Evolutionary conservation across 2,329 filamentous ascomycete species (phyloP), one percentile per base, ranked within the genome.

Genomic region (Fusarium mangiferae): DNA sequence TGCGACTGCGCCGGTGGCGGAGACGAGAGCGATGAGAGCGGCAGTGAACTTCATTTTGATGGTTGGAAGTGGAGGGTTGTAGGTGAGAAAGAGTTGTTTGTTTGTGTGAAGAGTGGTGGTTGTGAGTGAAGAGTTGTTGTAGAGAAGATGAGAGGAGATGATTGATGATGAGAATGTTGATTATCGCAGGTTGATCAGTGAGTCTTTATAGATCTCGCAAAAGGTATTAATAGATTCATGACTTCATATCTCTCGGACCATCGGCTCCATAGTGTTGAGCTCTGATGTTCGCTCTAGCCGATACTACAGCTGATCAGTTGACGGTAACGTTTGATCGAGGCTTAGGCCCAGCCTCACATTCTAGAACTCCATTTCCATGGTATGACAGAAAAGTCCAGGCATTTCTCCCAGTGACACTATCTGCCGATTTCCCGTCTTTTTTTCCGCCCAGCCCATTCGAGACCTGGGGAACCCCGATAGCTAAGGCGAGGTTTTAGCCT

Each of bases 31-130:
- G 62, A 81, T 68, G 66, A 84, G 55, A 75, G 84, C 75, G 68
- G 82, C 78, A 63, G 83, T 81, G 81, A 86, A 77, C 75, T 85
- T 83, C 85, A 86, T 86, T 51, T 59, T 84, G 74, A 66, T 62
- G 68, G 78, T 73, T 72, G 15, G 8, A 18, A 24, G 52, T 35
- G 44, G n/a, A 45, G 41, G 9, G 28, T 30, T 20, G n/a, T 35
- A 8, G 1, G 0, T 24, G 17, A 8, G 46, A 35, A 35, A 7
- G 4, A 38, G 18, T 46, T 51, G 36, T 72, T 69, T 30, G 11
- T 56, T 26, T 66, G 41, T 24, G n/a, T 38, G 48, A 45, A 44
- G 54, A 69, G 57, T 56, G 18, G 28, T 44, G 3, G 11, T 66
- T 46, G 49, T 52, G 38, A 35, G 24, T 52, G 66, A 20, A 35